Conservation (phyloP, 1,139 yeast genomes). For the Nakaseomyces glabratus region DNA sequence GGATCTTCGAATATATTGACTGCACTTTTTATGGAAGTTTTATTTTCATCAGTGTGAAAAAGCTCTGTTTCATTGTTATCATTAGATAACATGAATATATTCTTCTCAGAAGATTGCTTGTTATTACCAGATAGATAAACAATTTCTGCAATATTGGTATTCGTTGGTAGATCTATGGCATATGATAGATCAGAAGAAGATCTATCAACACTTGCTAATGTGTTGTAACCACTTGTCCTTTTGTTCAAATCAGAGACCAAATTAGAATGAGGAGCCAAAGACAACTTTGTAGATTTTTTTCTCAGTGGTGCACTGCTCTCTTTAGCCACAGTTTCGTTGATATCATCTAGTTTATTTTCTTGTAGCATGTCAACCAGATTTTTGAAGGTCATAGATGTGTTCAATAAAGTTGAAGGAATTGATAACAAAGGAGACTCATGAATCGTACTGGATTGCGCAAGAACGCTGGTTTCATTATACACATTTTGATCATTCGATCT, state of each 20-base stretch:
- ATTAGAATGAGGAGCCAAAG: conserved; percentile 12
- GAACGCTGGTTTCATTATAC: conserved; percentile 17
- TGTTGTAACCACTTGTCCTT: background rate
- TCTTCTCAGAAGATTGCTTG: background rate
- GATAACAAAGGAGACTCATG: conserved; percentile 16
- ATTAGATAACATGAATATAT: background rate
- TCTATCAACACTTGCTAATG: conserved; percentile 10
- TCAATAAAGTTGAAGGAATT: conserved; percentile 21
- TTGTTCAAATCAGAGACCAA: conserved; percentile 12
- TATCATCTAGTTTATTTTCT: conserved; percentile 7
- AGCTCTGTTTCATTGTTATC: background rate
- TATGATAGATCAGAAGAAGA: conserved; percentile 24
- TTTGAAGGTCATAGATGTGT: conserved; percentile 24
- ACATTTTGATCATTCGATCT: too few relatives aligned
- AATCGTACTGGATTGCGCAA: conserved; percentile 28
- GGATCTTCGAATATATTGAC: conserved; percentile 29
- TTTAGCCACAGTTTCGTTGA: conserved; percentile 5
- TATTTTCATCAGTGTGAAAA: background rate
- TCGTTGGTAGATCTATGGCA: conserved; percentile 25
- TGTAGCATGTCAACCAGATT: conserved; percentile 20
- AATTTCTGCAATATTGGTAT: conserved; percentile 26
- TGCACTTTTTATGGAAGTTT: conserved; percentile 8
- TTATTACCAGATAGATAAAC: conserved; percentile 12
- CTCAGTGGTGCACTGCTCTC: conserved; percentile 9
- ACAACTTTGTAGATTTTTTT: conserved; percentile 15